Evolutionary conservation across 345 rosid genomes (phyloP), one percentile per base, ranked within the genome.

Genomic region (Jatropha curcas): DNA sequence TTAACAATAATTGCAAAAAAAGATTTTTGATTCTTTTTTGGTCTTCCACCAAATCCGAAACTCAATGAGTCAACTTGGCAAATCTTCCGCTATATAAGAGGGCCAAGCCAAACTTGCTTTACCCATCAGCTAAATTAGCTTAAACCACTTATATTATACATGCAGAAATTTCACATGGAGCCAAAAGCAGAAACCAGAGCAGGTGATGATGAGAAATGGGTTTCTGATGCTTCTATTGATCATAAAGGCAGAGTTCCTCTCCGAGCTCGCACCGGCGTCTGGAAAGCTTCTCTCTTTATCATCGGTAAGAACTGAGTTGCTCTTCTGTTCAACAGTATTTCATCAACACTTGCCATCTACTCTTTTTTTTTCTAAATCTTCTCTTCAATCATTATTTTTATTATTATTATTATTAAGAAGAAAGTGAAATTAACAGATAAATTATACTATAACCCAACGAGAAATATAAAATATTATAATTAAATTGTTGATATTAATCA

Each of bases 231-330:
- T 43, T 87, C 94, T 5, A 65, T 85, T 27, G 89, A 89, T 83
- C 79, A 84, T 43, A 74, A 82, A 78, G 90, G 86, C 60, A 82
- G 77, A 43, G 50, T 84, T 52, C 90, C 94, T 76, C 87, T 81
- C 8, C 83, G 94, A 50, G 67, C 85, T 72, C 78, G 84, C 12
- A 84, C 94, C 33, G 94, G 94, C 51, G 90, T 67, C 30, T 89
- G 94, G 94, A 86, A 76, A 75, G 90, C 94, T 67, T 81, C 92
- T 24, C 81, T 86, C 71, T 86, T 87, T 72, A 87, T 89, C 65
- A 82, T 89, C 25, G 85, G 94, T 89, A 75, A 82, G 80, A 43
- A 50, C 4, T 39, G 43, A n/a, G n/a, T n/a, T n/a, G n/a, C n/a
- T n/a, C n/a, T n/a, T n/a, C n/a, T n/a, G n/a, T n/a, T n/a, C n/a